Evolutionary conservation across 192 early-diverging fungal genomes (phyloP), one percentile per base, ranked within the genome.

Genomic region (Coemansia sp.): DNA sequence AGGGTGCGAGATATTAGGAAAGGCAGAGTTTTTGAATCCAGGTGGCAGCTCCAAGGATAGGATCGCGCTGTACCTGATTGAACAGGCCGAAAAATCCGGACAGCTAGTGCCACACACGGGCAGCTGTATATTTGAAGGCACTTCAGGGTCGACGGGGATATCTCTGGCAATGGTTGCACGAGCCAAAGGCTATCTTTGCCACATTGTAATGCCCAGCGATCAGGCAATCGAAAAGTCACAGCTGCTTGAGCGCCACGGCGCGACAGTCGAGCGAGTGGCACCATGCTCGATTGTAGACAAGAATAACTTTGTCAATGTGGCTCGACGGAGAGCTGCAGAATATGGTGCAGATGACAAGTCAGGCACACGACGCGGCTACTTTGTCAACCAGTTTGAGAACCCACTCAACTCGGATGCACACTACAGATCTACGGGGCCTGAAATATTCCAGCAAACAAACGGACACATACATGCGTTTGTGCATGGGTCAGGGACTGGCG

Each of bases 181-280:
- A 14, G 95, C 96, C 1, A 88, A 86, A 34, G 96, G 97, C 10
- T 98, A 99, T 72, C 78, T 83, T 47, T 93, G 92, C 69, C 92
- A 93, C 76, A 97, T 99, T 51, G 90, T 98, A 9, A 93, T 99
- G 92, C 96, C 95, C 11, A 93, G 94, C 73, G 96, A 98, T 68
- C 87, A 89, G 66, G 92, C 95, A 2, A 53, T 83, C 9, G 96
- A 98, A 59, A 98, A 98, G 65, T 91, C 90, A 46, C 88, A 87
- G 24, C 63, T 97, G 5, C 71, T 98, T 3, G 87, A 91, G 66
- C 85, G 87, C 24, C 71, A 93, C 21, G 90, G 92, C 0, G 96
- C 96, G 0, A 85, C 79, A 25, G 93, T 98, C 0, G 96, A 98
- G 66, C 92, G 90, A 18, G 94, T 98, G 3, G 75, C 89, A 46